phyloP scores from a whole-genome alignment of 169 alveolate species.

The Toxoplasma gondii region DNA sequence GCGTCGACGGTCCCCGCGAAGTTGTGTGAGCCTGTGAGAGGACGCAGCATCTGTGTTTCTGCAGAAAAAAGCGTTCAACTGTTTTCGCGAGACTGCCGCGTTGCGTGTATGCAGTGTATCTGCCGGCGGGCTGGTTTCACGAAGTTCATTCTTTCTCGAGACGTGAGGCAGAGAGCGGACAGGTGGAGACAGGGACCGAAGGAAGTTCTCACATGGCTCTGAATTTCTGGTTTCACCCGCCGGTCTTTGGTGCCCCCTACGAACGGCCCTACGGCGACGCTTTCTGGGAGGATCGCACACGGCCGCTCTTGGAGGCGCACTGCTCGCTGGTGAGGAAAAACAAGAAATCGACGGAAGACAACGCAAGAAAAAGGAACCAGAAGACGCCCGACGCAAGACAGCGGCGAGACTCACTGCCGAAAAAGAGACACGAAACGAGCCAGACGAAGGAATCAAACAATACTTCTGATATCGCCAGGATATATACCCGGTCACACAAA shows the following conservation, averaged over 20 bases:
- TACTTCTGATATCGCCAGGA: too few species aligned
- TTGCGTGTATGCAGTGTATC: slow-evolving; percentile 56
- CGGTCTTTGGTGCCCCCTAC: background rate
- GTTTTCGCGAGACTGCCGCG: background rate
- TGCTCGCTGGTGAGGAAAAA: background rate
- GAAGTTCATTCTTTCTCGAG: slow-evolving; percentile 62
- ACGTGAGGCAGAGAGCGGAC: background rate
- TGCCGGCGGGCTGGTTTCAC: slow-evolving; percentile 70
- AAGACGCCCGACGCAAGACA: too few species aligned
- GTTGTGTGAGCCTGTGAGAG: too few species aligned
- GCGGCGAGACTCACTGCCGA: too few species aligned
- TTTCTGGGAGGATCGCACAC: background rate
- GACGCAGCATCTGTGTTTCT: too few species aligned
- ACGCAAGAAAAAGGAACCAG: too few species aligned
- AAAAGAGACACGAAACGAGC: too few species aligned
- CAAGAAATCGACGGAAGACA: too few species aligned
- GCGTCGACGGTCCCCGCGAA: too few species aligned
- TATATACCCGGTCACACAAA: too few species aligned
- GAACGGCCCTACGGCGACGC: slow-evolving; percentile 4
- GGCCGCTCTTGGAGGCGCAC: slow-evolving; percentile 15
- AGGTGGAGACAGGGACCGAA: background rate
- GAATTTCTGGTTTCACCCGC: slow-evolving; percentile 32
- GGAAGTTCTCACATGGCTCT: slow-evolving; percentile 17
- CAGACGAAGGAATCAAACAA: too few species aligned
- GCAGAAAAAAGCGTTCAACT: too few species aligned